These are phyloP conservation scores for Catenaria anguillulae DNA, from an alignment of 371 early-diverging fungal species.

Conservation along the genomic window DNA sequence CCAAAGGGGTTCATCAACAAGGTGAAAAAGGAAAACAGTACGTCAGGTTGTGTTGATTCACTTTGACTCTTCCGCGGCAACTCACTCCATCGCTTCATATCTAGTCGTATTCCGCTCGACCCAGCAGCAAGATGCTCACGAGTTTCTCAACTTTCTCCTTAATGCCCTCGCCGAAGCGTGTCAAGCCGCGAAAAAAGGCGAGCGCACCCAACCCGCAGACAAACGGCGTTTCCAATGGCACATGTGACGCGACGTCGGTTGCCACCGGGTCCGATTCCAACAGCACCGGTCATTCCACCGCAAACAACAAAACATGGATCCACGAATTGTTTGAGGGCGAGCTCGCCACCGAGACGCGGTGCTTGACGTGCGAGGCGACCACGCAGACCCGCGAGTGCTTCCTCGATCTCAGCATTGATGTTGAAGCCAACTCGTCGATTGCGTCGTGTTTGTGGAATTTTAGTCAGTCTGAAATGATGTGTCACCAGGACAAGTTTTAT, in stretches of 20 bases:
- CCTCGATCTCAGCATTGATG: constrained; percentile 87
- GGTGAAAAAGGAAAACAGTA: constrained; percentile 80
- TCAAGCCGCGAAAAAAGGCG: not conserved
- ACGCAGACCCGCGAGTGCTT: constrained; percentile 52
- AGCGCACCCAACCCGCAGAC: not conserved
- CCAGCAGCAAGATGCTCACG: constrained; percentile 95
- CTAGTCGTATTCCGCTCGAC: constrained; percentile 78
- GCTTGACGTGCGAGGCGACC: constrained; percentile 87
- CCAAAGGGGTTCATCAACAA: constrained; percentile 73
- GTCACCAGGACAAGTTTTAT: constrained; percentile 90
- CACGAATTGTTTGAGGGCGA: constrained; percentile 89
- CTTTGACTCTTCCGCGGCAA: too few species aligned
- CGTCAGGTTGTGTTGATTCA: constrained; percentile 6
- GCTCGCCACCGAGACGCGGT: constrained; percentile 88
- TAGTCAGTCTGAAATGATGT: constrained; percentile 81
- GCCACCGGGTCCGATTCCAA: too few species aligned
- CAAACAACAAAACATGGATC: constrained; percentile 56
- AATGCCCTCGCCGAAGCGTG: constrained; percentile 75
- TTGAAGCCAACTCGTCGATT: constrained; percentile 85
- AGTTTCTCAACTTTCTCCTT: constrained; percentile 82
- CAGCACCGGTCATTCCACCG: too few species aligned
- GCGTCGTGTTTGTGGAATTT: constrained; percentile 83
- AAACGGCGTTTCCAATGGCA: not conserved
- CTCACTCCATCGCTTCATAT: not conserved
- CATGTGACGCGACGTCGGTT: not conserved